Conservation (phyloP, 2,329 filamentous ascomycete genomes). For the Cercospora sojina region DNA sequence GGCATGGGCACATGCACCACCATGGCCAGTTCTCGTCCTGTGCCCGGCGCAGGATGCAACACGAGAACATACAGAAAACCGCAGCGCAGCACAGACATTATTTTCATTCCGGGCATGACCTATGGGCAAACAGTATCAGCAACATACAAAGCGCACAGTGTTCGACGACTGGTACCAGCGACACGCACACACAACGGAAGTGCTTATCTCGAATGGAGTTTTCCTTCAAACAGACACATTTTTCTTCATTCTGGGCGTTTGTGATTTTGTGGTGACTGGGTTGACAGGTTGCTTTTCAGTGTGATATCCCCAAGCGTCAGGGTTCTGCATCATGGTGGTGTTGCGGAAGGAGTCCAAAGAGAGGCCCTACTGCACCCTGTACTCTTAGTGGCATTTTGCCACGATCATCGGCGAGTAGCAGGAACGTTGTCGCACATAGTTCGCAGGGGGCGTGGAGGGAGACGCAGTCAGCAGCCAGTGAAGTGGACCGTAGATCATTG, state of each 20-base stretch:
- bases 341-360: not conserved
- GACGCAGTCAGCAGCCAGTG: not conserved
- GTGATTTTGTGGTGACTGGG: not conserved
- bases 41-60: not conserved
- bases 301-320: not conserved
- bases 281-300: not conserved
- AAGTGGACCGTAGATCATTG: not conserved
- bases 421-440: not conserved
- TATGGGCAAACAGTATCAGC: not conserved
- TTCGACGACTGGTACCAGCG: not conserved
- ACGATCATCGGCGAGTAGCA: not conserved
- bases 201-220: not conserved
- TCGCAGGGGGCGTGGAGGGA: not conserved
- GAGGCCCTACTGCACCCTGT: not conserved
- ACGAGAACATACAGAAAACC: not conserved
- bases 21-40: not conserved
- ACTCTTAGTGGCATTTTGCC: not conserved
- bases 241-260: not conserved
- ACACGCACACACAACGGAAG: not conserved
- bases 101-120: not conserved
- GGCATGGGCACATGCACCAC: not conserved
- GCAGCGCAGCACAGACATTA: not conserved
- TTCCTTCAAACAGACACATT: not conserved
- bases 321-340: not conserved
- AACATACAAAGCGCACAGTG: not conserved